phyloP scores from a whole-genome alignment of 2,329 filamentous ascomycete genomes.

The Tolypocladium sp. region DNA sequence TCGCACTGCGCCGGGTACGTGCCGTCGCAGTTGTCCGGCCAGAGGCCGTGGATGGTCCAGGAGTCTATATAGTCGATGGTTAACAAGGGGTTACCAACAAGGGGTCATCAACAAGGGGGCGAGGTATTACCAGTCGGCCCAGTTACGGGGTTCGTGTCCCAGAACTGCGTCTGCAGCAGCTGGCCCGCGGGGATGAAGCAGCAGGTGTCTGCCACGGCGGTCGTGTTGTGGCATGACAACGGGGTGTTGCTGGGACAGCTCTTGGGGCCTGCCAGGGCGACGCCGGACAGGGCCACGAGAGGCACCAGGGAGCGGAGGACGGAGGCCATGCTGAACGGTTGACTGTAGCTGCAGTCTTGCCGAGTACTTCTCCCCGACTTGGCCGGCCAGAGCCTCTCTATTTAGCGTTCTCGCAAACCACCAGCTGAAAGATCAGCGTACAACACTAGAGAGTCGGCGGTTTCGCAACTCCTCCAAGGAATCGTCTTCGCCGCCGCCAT shows the following conservation, averaged over 20 bases:
- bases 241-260: conserved; percentile 25
- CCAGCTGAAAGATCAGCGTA: neutral
- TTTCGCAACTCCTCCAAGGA: neutral
- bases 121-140: conserved; percentile 38
- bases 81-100: neutral
- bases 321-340: conserved; percentile 3
- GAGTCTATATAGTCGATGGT: conserved; percentile 37
- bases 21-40: conserved; percentile 61
- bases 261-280: conserved; percentile 6
- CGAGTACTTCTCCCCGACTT: neutral
- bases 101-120: neutral
- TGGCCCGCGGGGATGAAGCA: conserved; percentile 66
- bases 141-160: conserved; percentile 56
- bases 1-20: conserved; percentile 61
- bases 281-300: conserved; percentile 8
- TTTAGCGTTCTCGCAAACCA: neutral
- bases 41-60: conserved; percentile 67
- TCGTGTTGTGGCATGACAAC: conserved; percentile 56
- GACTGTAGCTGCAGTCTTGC: neutral
- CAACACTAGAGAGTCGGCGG: neutral
- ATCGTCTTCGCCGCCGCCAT: neutral
- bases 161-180: conserved; percentile 67
- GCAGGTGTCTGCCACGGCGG: conserved; percentile 52
- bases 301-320: conserved; percentile 6
- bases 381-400: neutral